A percentile compares a stretch with the other conserved stretches of the same genome.
Evolutionary conservation across 495 filamentous ascomycete species (phyloP).

Genomic region (Penicillium bialowiezense): DNA sequence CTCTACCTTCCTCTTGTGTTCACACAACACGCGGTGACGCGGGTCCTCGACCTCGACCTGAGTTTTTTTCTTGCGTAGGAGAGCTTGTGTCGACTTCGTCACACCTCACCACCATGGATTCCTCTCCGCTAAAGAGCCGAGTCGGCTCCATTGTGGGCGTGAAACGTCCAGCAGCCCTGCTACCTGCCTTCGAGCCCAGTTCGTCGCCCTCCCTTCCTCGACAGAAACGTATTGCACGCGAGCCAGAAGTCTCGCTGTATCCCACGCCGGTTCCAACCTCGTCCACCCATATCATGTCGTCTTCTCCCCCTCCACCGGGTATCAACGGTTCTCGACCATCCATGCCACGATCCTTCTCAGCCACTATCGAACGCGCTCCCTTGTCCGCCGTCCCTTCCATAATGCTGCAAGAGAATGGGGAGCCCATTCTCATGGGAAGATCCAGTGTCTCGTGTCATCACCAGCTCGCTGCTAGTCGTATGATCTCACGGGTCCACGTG

Average conservation of each 20-base stretch:
- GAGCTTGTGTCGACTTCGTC: constrained; percentile 13
- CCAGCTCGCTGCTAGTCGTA: constrained; percentile 83
- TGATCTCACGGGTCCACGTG: constrained; percentile 91
- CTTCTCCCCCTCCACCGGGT: constrained; percentile 74
- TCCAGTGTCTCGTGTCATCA: constrained; percentile 91
- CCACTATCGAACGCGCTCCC: constrained; percentile 77
- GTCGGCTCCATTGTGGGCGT: constrained; percentile 53
- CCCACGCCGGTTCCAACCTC: constrained; percentile 93
- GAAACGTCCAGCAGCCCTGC: constrained; percentile 77
- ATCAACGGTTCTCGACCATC: constrained; percentile 32
- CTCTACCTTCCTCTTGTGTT: constrained; percentile 5
- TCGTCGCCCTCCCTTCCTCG: constrained; percentile 82
- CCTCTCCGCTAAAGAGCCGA: constrained; percentile 39
- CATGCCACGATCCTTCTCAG: constrained; percentile 60
- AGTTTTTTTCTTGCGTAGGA: constrained; percentile 11
- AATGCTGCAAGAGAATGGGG: constrained; percentile 77
- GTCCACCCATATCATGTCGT: constrained; percentile 86
- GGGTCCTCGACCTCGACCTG: constrained; percentile 24
- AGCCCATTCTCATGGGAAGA: constrained; percentile 79
- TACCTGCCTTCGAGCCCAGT: constrained; percentile 93
- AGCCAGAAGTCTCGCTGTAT: constrained; percentile 51
- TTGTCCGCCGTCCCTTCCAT: constrained; percentile 77
- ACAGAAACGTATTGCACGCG: constrained; percentile 64
- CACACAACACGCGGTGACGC: constrained; percentile 21
- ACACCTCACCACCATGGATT: constrained; percentile 35